Evolutionary conservation across 1,139 yeast genomes (phyloP), one percentile per base, ranked within the genome.

Genomic region (Taphrina communis): DNA sequence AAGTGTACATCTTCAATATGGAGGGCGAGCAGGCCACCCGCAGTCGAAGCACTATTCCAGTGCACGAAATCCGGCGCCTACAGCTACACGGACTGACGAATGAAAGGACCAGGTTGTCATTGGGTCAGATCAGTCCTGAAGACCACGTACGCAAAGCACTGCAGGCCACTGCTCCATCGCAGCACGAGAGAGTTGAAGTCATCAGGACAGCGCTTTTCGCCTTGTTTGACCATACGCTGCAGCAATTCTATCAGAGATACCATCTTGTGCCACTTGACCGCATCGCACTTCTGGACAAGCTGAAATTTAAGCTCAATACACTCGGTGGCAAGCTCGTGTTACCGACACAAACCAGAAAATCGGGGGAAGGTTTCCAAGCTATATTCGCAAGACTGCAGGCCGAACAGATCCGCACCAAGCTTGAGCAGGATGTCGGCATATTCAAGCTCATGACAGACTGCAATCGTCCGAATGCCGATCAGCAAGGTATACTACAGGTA

Each of bases 51-150:
- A 50, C 38, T 50, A 25, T 50, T 3, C 17, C 55, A 5, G 38
- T 50, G n/a, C 38, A 21, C 2, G 55, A 50, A 21, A 50, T 50
- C 31, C 35, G 36, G 2, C 35, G 55, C 9, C 55, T 50, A 12
- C n/a, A 31, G 14, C 42, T 53, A 1, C 58, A 53, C 17, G 58
- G 58, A n/a, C 35, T 11, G 11, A 53, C 58, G 58, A 53, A 53
- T 9, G 58, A 53, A 17, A 21, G 58, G 5, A 53, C 58, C 17
- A 35, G 58, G 35, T 19, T 53, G 21, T 35, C 39, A 3, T 38
- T 53, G 4, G 58, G 58, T n/a, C 58, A 53, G 14, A 53, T 53
- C 8, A 53, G 21, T 14, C 58, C 58, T 12, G 58, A 53, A 35
- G 58, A 53, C 17, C 42, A 35, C 17, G 42, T 38, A 1, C 35